Conservation (phyloP, 1,139 yeast genomes). For the Suhomyces panamericanus region DNA sequence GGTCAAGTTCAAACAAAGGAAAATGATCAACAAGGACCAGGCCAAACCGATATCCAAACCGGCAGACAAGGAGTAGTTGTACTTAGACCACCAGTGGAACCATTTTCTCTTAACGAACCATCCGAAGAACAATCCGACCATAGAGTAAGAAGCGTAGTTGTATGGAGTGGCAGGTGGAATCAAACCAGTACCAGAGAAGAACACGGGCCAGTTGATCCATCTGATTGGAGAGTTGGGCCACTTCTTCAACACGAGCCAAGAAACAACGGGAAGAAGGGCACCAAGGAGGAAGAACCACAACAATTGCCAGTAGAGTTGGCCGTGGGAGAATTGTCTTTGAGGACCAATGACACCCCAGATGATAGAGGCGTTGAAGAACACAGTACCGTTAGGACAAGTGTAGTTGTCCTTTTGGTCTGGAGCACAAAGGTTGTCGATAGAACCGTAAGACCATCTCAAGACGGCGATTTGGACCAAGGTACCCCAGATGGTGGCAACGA, state of each 20-base stretch:
- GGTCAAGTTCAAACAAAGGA: slow-evolving; percentile 38
- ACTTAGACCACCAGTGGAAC: slow-evolving; percentile 67
- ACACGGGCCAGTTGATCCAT: slow-evolving; percentile 49
- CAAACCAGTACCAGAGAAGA: slow-evolving; percentile 48
- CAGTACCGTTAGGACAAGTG: slow-evolving; percentile 47
- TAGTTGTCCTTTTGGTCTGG: slow-evolving; percentile 37
- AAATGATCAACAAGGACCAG: slow-evolving; percentile 48
- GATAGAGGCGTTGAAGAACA: slow-evolving; percentile 47
- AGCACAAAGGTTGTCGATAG: slow-evolving; percentile 51
- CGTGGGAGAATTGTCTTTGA: slow-evolving; percentile 38
- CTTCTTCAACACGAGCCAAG: slow-evolving; percentile 49
- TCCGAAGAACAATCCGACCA: slow-evolving; percentile 36
- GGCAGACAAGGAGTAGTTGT: slow-evolving; percentile 58
- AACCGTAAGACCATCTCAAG: slow-evolving; percentile 44
- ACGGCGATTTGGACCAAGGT: slow-evolving; percentile 47
- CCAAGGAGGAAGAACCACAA: slow-evolving; percentile 46
- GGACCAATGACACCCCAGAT: slow-evolving; percentile 53
- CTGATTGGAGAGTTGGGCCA: slow-evolving; percentile 50
- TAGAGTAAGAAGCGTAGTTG: slow-evolving; percentile 43
- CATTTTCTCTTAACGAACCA: slow-evolving; percentile 37
- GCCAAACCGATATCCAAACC: slow-evolving; percentile 61
- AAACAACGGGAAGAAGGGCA: slow-evolving; percentile 35
- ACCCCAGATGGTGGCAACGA: slow-evolving; percentile 49
- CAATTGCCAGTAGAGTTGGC: slow-evolving; percentile 40
- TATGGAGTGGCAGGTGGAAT: slow-evolving; percentile 52